Evolutionary conservation across 129 eudicot genomes (phyloP).

Genomic region (Arctium lappa): DNA sequence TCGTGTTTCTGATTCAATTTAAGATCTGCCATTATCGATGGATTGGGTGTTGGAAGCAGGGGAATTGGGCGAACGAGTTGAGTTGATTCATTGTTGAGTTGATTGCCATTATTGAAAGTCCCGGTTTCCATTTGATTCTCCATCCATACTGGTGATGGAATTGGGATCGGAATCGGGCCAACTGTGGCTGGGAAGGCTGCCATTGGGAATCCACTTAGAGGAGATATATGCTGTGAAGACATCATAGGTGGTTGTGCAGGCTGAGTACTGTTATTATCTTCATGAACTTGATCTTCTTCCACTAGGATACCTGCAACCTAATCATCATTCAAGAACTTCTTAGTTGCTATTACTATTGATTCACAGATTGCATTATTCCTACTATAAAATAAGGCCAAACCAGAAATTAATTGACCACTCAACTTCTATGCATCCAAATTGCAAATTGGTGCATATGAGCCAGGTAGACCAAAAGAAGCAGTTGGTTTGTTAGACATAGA

Average conservation of each 20-base stretch:
- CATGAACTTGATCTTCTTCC: constrained; percentile 43
- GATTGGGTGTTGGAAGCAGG: constrained; percentile 19
- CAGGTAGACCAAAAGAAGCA: neutral
- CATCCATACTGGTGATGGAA: constrained; percentile 32
- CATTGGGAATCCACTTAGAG: constrained; percentile 37
- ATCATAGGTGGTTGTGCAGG: constrained; percentile 4
- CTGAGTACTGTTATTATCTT: constrained; percentile 30
- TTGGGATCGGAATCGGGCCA: constrained; percentile 6
- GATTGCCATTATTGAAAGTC: constrained; percentile 12
- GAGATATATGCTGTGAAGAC: constrained; percentile 27
- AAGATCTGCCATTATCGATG: constrained; percentile 31
- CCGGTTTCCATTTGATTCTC: constrained; percentile 33
- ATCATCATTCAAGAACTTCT: constrained; percentile 14
- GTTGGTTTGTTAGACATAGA: neutral
- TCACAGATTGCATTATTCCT: neutral
- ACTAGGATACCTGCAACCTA: constrained; percentile 56
- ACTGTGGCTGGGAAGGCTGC: constrained; percentile 34
- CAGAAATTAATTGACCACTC: neutral
- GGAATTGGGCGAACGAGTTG: constrained; percentile 31
- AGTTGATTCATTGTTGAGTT: constrained; percentile 24
- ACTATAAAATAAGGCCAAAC: neutral
- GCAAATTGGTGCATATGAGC: neutral
- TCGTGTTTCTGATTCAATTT: constrained; percentile 22
- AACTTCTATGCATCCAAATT: too few species aligned
- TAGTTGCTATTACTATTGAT: neutral